Conservation (phyloP, 2,329 filamentous ascomycete genomes). For the Claviceps sp. region DNA sequence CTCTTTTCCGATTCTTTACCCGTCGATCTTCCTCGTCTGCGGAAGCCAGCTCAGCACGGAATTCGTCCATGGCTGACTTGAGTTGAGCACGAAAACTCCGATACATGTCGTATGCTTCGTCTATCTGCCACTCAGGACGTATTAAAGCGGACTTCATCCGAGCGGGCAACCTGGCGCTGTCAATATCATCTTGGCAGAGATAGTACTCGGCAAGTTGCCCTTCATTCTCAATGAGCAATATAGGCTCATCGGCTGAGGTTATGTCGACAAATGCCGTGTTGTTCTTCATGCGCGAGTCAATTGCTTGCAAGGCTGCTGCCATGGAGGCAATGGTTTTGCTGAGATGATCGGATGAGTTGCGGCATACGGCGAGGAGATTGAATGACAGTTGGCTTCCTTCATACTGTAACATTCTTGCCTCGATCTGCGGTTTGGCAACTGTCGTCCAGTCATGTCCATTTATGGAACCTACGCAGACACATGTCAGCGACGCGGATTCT, state of each 20-base stretch:
- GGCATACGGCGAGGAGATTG: conserved; percentile 62
- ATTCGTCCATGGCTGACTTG: conserved; percentile 28
- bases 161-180: conserved; percentile 10
- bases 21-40: conserved; percentile 36
- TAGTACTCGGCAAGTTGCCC: conserved; percentile 18
- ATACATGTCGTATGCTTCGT: conserved; percentile 22
- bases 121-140: conserved; percentile 4
- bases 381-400: conserved; percentile 57
- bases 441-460: conserved; percentile 46
- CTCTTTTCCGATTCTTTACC: conserved; percentile 43
- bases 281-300: conserved; percentile 21
- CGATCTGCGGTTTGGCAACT: conserved; percentile 50
- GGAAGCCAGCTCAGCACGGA: conserved; percentile 32
- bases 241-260: conserved; percentile 9
- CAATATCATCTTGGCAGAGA: conserved; percentile 14
- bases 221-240: conserved; percentile 12
- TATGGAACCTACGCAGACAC: conserved; percentile 9
- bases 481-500: background rate
- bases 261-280: conserved; percentile 11
- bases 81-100: conserved; percentile 27
- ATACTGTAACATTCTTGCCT: conserved; percentile 53
- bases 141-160: conserved; percentile 8
- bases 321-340: conserved; percentile 31
- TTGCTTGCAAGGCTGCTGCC: conserved; percentile 23
- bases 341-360: conserved; percentile 44